Base-by-base conservation (phyloP, 75 land plant genomes). In the Isoetes taiwanensis region DNA sequence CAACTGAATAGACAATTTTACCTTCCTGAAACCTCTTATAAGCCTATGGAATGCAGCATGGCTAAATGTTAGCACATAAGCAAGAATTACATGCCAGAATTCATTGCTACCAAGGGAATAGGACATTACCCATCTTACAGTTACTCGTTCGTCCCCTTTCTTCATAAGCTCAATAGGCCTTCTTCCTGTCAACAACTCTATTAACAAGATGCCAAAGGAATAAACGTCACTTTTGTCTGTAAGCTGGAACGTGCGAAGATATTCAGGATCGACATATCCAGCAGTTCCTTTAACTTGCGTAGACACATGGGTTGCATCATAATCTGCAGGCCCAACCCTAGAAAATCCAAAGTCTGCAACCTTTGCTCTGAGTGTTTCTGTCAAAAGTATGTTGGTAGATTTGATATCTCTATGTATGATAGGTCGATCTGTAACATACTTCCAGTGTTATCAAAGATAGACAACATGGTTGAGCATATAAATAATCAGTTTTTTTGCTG, bases 341-440 rank as follows among this genome's bases (percentile, higher is more conserved):
- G 97, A 85, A 63, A 83, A 87, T n/a, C 97, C 94, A 68, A 90
- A 90, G 52, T 90, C 97, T 0, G 91, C 77, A 19, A 90, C 96
- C 69, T 90, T 90, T 2, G 94, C 96, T 25, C 93, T 67, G 56
- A 72, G 66, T 16, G 64, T 83, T 41, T 83, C 84, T 0, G 97
- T 86, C 9, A 90, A 75, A 6, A 90, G 84, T 52, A 90, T 87
- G 75, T 90, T 90, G 34, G 97, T 81, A 19, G 97, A 87, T 61
- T 90, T 90, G 24, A 90, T 76, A 53, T 90, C 95, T 66, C 95
- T 74, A 60, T 90, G 97, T 4, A 90, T 90, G 62, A 90, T 83
- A 19, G 97, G 90, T 31, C 77, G 81, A 65, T 80, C 97, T 86
- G 81, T 67, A 68, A 0, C 3, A 30, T 32, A 35, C 37, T 3